Base-by-base conservation (phyloP, 139 green algal species). In the Tetradesmus lagerheimii region DNA sequence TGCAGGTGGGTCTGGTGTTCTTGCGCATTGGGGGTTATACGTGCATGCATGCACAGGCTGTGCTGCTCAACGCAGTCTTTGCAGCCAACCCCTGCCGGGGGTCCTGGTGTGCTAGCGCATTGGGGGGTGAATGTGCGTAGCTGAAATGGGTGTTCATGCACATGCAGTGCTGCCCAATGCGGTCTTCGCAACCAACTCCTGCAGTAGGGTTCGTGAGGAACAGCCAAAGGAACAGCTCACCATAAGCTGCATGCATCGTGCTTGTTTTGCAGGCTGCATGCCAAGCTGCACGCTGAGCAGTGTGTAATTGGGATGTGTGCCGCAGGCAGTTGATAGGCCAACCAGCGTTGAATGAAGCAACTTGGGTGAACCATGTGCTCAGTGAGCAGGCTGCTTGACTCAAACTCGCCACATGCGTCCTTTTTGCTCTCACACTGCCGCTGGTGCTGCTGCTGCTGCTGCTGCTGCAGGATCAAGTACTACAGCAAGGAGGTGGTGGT, bases 41-140 rank as follows among this genome's bases (percentile, higher is more conserved):
- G 0, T 0, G 37, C 20, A n/a, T n/a, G n/a, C n/a, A n/a, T n/a
- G n/a, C n/a, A n/a, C n/a, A n/a, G n/a, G 78, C 93, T 1, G 76
- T 90, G 47, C 57, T 97, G n/a, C 96, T 95, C 4, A 91, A 86
- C 31, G 94, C 93, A 8, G 88, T 95, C 27, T 97, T 99, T 79
- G 92, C 91, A 20, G 95, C 92, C 90, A 99, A 99, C 93, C 97
- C 97, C 0, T 97, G n/a, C n/a, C n/a, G n/a, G n/a, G n/a, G n/a
- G n/a, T n/a, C n/a, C n/a, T n/a, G n/a, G n/a, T n/a, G n/a, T n/a
- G n/a, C n/a, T n/a, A n/a, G n/a, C n/a, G n/a, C n/a, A n/a, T n/a
- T n/a, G n/a, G n/a, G n/a, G n/a, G n/a, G n/a, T n/a, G n/a, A n/a
- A n/a, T n/a, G n/a, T n/a, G n/a, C n/a, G n/a, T n/a, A n/a, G n/a